Evolutionary conservation across 305 asterid species (phyloP).

Genomic region (Fraxinus ornus): DNA sequence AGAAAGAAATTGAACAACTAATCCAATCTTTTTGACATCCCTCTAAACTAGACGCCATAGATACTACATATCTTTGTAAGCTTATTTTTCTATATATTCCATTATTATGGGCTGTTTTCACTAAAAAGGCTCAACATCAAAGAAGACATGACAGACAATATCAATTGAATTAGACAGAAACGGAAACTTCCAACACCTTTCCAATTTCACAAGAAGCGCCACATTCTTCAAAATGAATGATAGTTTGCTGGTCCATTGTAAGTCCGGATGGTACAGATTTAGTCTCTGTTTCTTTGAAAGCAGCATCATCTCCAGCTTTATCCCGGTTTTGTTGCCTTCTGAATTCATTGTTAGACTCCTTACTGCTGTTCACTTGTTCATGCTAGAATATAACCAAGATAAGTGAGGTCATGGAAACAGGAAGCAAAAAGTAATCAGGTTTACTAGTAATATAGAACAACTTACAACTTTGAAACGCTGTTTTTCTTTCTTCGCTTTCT

Average conservation of each 20-base stretch:
- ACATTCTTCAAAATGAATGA: slow-evolving; percentile 33
- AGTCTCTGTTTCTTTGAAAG: slow-evolving; percentile 40
- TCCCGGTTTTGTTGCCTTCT: slow-evolving; percentile 42
- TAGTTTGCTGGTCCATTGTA: slow-evolving; percentile 29
- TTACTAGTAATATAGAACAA: slow-evolving; percentile 19
- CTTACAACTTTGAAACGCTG: slow-evolving; percentile 36
- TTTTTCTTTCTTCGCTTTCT: slow-evolving; percentile 55
- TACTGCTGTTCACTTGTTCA: slow-evolving; percentile 45
- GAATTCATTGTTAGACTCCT: slow-evolving; percentile 41
- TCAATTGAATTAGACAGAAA: not conserved
- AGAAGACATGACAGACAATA: not conserved
- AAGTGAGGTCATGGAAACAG: slow-evolving; percentile 22
- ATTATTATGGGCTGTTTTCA: not conserved
- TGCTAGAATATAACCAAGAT: slow-evolving; percentile 44
- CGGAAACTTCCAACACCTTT: slow-evolving; percentile 44
- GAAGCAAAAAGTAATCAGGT: slow-evolving; percentile 18
- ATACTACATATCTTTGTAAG: not conserved
- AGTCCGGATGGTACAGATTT: slow-evolving; percentile 28
- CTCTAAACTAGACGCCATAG: not conserved
- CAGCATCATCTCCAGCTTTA: slow-evolving; percentile 31
- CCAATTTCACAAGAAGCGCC: slow-evolving; percentile 49
- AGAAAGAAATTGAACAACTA: slow-evolving; percentile 12
- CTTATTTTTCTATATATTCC: not conserved
- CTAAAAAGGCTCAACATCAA: not conserved
- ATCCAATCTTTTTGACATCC: slow-evolving; percentile 14